Evolutionary conservation across 768 basidiomycete genomes (phyloP), one percentile per base, ranked within the genome.

Genomic region (Russula emetica): DNA sequence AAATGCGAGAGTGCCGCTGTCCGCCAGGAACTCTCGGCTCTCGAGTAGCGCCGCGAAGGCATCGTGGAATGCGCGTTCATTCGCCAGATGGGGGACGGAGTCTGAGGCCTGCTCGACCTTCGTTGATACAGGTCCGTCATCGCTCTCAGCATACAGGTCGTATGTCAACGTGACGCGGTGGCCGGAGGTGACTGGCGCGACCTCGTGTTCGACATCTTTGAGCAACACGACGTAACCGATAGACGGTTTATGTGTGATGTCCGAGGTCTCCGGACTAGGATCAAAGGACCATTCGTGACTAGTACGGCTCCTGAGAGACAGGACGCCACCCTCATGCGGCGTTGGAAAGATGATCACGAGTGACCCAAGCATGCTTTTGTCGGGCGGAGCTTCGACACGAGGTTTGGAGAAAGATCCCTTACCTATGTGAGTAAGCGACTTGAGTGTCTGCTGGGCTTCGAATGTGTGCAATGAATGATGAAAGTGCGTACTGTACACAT

Each of bases 151-250:
- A 62, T 75, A 74, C 14, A 79, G 74, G 64, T 79, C 79, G 69
- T 78, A 80, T 1, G 81, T 78, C 54, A 82, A 49, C 4, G 78
- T 82, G 45, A 82, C 73, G 3, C 81, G 76, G 30, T 76, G 69
- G 0, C 81, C 81, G 0, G 75, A 72, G 5, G 40, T 72, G 58
- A 82, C 78, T 0, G 71, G 73, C 22, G 73, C 51, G 57, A 82
- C 78, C 58, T 82, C 79, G 61, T 81, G 79, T 49, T 81, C 76
- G 61, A 80, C 71, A 49, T 81, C 79, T 45, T 75, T 74, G 70
- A 74, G 77, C 63, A 82, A 80, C 13, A 78, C 76, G 32, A 73
- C 70, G 69, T 77, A 82, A 13, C 72, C 74, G 10, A 77, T 69
- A 8, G 61, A 71, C 6, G 69, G 66, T 3, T 36, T 36, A 13